These are phyloP conservation scores for Sugiyamaella neomexicana DNA, from an alignment of 1,139 yeast species.

Conservation along the genomic window DNA sequence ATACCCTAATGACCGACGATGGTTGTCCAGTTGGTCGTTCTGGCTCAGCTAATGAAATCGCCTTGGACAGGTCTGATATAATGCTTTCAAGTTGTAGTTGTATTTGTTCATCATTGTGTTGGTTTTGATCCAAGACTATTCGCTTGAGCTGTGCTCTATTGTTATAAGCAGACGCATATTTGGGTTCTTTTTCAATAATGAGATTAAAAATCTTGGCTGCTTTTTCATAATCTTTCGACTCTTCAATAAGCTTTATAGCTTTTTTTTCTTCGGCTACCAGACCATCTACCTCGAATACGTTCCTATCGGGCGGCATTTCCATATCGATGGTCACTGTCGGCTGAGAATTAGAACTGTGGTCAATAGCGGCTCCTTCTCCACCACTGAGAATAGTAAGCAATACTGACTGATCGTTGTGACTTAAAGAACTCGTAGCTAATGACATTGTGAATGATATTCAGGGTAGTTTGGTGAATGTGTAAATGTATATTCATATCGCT, in stretches of 20 bases:
- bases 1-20: conserved; percentile 23
- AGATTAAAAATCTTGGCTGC: conserved; percentile 29
- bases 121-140: conserved; percentile 1
- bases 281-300: conserved; percentile 26
- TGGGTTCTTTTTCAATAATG: conserved; percentile 32
- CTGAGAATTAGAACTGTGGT: conserved; percentile 5
- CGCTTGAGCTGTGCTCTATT: conserved; percentile 39
- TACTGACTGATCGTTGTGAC: conserved; percentile 26
- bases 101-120: not conserved
- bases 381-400: conserved; percentile 27
- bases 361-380: conserved; percentile 26
- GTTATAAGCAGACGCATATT: conserved; percentile 40
- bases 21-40: not conserved
- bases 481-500: not conserved
- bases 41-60: conserved; percentile 34
- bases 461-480: too few relatives aligned
- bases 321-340: conserved; percentile 23
- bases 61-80: conserved; percentile 30
- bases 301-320: conserved; percentile 32
- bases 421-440: conserved; percentile 4
- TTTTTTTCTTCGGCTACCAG: conserved; percentile 30
- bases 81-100: conserved; percentile 16
- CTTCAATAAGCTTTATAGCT: conserved; percentile 30
- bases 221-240: conserved; percentile 17
- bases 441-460: not conserved